Conservation (phyloP, 768 basidiomycete species). For the Megacollybia marginata region DNA sequence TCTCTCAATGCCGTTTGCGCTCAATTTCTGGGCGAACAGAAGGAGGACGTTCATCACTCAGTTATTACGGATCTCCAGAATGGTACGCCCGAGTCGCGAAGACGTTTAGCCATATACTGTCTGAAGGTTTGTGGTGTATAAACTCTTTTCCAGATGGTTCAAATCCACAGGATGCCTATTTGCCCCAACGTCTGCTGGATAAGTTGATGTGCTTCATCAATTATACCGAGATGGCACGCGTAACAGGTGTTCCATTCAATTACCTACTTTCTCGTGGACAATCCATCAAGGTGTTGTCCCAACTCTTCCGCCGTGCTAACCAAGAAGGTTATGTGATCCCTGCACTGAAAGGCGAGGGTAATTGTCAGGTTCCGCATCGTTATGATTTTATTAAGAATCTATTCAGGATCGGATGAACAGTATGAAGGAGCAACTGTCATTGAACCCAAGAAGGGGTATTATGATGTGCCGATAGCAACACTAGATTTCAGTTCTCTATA, state of each 20-base stretch:
- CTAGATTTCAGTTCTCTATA: constrained; percentile 98
- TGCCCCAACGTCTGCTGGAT: constrained; percentile 92
- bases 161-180: constrained; percentile 79
- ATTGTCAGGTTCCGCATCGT: constrained; percentile 3
- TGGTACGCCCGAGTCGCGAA: constrained; percentile 86
- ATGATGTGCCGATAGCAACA: constrained; percentile 94
- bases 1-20: constrained; percentile 97
- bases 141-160: background rate
- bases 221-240: constrained; percentile 98
- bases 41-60: constrained; percentile 98
- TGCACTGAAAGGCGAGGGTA: constrained; percentile 77
- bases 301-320: constrained; percentile 89
- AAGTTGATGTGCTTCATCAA: constrained; percentile 99
- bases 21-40: constrained; percentile 96
- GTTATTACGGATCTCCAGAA: constrained; percentile 98
- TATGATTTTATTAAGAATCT: constrained; percentile 3
- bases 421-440: constrained; percentile 99
- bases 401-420: constrained; percentile 81
- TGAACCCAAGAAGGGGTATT: constrained; percentile 93
- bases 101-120: constrained; percentile 95
- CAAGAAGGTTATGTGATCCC: constrained; percentile 90
- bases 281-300: constrained; percentile 97
- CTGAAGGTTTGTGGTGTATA: constrained; percentile 59
- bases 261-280: constrained; percentile 90
- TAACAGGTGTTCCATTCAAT: constrained; percentile 99